These are phyloP conservation scores for Zoysia pacifica DNA, from an alignment of 176 grass and related monocot species.

Conservation along the genomic window DNA sequence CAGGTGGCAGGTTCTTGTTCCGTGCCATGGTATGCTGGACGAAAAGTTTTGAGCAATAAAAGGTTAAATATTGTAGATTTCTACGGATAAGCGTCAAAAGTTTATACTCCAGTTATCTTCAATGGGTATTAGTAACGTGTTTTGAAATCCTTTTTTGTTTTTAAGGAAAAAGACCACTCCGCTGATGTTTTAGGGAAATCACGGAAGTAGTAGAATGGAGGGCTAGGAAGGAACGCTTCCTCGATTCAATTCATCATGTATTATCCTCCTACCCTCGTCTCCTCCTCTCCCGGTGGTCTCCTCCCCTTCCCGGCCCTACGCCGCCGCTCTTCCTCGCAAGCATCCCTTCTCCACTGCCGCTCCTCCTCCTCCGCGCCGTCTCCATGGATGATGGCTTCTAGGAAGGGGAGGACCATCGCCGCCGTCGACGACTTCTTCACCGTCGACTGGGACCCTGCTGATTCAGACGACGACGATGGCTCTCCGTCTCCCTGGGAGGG, in stretches of 20 bases:
- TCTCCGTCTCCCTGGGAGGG: conserved; percentile 62
- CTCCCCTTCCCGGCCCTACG: background rate
- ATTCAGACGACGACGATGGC: conserved; percentile 21
- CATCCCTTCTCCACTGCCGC: background rate
- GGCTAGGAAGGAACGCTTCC: no score
- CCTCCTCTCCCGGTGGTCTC: background rate
- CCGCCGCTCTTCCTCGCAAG: background rate
- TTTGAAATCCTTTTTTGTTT: no score
- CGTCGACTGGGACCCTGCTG: conserved; percentile 34
- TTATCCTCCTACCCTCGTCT: background rate
- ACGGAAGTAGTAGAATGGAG: no score
- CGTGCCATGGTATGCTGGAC: no score
- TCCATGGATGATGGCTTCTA: background rate
- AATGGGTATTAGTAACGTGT: no score
- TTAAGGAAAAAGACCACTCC: no score
- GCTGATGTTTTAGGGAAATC: no score
- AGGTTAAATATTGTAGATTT: no score
- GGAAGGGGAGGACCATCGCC: background rate
- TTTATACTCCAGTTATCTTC: no score
- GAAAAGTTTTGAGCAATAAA: no score
- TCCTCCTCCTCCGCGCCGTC: background rate
- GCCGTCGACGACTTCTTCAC: conserved; percentile 41
- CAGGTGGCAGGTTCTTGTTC: no score
- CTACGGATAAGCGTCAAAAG: no score
- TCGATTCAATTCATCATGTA: background rate